Evolutionary conservation across 768 basidiomycete genomes (phyloP), one percentile per base, ranked within the genome.

Genomic region (Hygrocybe coccinea): DNA sequence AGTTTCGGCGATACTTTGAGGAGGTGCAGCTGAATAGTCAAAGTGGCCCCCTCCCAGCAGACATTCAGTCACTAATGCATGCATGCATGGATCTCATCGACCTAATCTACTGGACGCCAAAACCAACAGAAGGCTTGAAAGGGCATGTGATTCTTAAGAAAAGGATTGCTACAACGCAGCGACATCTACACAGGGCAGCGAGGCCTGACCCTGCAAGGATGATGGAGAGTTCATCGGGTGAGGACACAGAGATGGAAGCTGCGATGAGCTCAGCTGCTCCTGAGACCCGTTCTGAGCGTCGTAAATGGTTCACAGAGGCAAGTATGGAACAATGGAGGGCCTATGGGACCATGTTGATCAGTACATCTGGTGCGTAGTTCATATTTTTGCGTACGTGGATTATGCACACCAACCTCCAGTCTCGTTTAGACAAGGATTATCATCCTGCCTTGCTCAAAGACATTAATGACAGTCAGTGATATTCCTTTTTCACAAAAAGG

Each of bases 81-180:
- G 52, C 51, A 15, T 50, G 51, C 25, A 38, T 61, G 39, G 51
- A 64, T 15, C 56, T 64, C 45, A 60, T 61, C 24, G 47, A 59
- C 22, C 58, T 64, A 38, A 48, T 64, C 25, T 63, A 64, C 38
- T 63, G 62, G 60, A 39, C n/a, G 6, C 58, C 63, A 29, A 58
- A 44, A 21, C 59, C 62, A 22, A 52, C 52, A 14, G 49, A 58
- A 41, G 48, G 45, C 36, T 50, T 51, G 29, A 34, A 38, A 56
- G 60, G 53, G 39, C 19, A 47, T 19, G 44, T 43, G 35, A 43
- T 46, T n/a, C 11, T n/a, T 11, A 39, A n/a, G 11, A 39, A 39
- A 11, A 39, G 11, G n/a, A 11, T 11, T 39, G 38, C 38, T 39
- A 11, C n/a, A 11, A 36, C 38, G 47, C 52, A 50, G 22, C 29